A percentile compares a stretch with the other conserved stretches of the same genome.
phyloP scores from a whole-genome alignment of 2,329 filamentous ascomycete species.

The Fusarium camptoceras region DNA sequence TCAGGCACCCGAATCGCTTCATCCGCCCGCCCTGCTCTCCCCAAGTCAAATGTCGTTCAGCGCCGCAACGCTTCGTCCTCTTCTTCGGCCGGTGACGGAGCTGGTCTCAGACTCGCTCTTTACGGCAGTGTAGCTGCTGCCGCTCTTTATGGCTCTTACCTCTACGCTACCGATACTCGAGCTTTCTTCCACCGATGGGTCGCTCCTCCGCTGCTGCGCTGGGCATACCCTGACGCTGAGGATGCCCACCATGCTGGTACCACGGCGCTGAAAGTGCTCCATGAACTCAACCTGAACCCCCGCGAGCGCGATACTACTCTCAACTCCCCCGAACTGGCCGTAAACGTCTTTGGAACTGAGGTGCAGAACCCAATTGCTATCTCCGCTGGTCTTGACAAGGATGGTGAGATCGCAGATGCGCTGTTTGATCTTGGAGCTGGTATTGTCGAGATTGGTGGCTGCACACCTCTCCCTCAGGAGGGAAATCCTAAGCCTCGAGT shows the following conservation, averaged over 20 bases:
- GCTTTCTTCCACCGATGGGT: slow-evolving; percentile 76
- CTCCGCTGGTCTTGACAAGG: slow-evolving; percentile 95
- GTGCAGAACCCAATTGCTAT: slow-evolving; percentile 91
- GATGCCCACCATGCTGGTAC: slow-evolving; percentile 91
- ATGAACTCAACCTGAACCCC: slow-evolving; percentile 80
- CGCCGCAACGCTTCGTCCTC: slow-evolving; percentile 53
- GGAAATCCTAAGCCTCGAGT: slow-evolving; percentile 91
- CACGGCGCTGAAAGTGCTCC: slow-evolving; percentile 75
- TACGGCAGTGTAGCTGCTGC: slow-evolving; percentile 57
- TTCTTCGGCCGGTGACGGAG: slow-evolving; percentile 48
- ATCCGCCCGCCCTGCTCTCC: slow-evolving; percentile 34
- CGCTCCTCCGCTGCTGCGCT: slow-evolving; percentile 73
- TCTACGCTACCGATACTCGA: slow-evolving; percentile 81
- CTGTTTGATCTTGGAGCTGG: slow-evolving; percentile 87
- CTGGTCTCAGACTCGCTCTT: slow-evolving; percentile 52
- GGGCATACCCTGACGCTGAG: slow-evolving; percentile 80
- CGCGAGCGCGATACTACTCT: slow-evolving; percentile 74
- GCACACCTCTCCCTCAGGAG: slow-evolving; percentile 85
- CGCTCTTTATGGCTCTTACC: slow-evolving; percentile 63
- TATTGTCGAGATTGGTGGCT: slow-evolving; percentile 92
- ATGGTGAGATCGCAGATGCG: slow-evolving; percentile 86
- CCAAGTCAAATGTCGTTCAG: slow-evolving; percentile 37
- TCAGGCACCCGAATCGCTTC: slow-evolving; percentile 34
- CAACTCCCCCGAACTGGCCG: slow-evolving; percentile 50
- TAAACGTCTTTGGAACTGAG: slow-evolving; percentile 77